phyloP scores from a whole-genome alignment of 179 eudicot genomes.

The Monotropa hypopitys region DNA sequence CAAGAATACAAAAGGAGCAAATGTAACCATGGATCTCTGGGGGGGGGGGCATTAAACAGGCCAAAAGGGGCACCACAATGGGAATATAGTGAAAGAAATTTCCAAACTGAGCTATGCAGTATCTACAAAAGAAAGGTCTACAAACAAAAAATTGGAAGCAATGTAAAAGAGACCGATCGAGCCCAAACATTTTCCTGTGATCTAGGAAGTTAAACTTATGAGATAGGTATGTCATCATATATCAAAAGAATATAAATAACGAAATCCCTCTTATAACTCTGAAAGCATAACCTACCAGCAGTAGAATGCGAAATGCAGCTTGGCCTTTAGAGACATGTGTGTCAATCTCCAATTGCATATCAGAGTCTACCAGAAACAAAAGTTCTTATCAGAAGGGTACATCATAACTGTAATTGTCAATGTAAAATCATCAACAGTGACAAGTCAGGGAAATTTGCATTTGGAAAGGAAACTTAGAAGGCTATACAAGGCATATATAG shows the following conservation, averaged over 20 bases:
- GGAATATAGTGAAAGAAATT: background rate
- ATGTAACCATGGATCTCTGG: background rate
- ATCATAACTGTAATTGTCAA: background rate
- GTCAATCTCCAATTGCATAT: conserved; percentile 78
- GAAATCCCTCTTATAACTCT: background rate
- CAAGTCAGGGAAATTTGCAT: background rate
- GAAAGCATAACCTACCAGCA: conserved; percentile 46
- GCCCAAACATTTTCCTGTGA: background rate
- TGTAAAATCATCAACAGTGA: background rate
- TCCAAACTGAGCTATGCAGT: background rate
- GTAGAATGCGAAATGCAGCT: conserved; percentile 47
- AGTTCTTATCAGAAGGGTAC: background rate
- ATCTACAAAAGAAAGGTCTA: background rate
- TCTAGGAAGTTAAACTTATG: background rate
- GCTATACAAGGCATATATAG: background rate
- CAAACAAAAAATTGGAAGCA: background rate
- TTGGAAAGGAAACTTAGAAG: background rate
- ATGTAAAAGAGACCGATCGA: background rate
- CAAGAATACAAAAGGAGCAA: background rate
- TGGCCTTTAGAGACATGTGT: conserved; percentile 46
- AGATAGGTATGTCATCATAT: background rate
- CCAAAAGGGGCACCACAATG: background rate
- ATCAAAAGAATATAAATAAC: background rate
- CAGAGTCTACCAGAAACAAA: conserved; percentile 44
- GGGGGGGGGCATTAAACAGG: background rate